phyloP scores from a whole-genome alignment of 2,329 filamentous ascomycete species.

The Cladobotryum protrusum region DNA sequence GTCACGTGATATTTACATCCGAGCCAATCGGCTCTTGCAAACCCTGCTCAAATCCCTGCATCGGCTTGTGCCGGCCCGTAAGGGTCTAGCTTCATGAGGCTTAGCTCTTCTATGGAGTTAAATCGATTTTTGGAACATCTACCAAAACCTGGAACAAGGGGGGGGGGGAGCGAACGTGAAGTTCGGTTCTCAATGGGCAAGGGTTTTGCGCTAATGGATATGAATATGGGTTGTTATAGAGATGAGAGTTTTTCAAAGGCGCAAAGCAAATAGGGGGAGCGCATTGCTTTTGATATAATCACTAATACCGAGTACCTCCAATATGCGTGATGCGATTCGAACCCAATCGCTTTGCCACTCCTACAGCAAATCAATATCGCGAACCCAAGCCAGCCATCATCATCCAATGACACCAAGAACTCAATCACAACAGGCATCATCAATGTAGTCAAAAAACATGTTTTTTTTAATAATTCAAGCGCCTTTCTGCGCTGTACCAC shows the following conservation, averaged over 20 bases:
- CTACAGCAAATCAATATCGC: too few relatives aligned
- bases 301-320: neutral
- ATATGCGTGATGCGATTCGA: neutral
- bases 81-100: neutral
- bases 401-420: too few relatives aligned
- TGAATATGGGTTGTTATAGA: neutral
- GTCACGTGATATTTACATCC: slow-evolving; percentile 3
- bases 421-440: slow-evolving; percentile 3
- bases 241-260: neutral
- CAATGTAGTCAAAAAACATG: neutral
- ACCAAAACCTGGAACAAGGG: neutral
- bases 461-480: neutral
- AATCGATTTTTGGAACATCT: neutral
- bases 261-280: neutral
- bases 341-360: neutral
- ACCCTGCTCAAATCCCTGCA: slow-evolving; percentile 2
- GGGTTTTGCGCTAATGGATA: neutral
- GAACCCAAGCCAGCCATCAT: too few relatives aligned
- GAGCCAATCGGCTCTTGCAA: slow-evolving; percentile 11
- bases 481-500: neutral
- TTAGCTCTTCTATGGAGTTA: slow-evolving; percentile 9
- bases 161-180: neutral
- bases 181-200: neutral
- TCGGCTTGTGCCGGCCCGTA: slow-evolving; percentile 12
- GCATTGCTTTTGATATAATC: neutral